Evolutionary conservation across 2,329 filamentous ascomycete genomes (phyloP), one percentile per base, ranked within the genome.

Genomic region (Pseudogymnoascus sp.): DNA sequence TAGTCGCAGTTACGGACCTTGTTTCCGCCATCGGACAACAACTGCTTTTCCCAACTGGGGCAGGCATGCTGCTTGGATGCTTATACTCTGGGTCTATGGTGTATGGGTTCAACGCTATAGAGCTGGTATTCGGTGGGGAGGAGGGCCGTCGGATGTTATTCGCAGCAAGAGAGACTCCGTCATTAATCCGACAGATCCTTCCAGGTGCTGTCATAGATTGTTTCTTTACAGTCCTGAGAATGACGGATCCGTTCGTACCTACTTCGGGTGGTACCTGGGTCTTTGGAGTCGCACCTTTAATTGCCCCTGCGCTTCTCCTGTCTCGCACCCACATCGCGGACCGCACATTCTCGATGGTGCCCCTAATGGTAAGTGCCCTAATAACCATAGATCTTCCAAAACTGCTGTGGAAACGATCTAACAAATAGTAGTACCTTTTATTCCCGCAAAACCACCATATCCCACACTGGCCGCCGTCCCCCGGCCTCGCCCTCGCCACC

Each of bases 291-390:
- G 73, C 91, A 3, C 85, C 88, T 1, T 77, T 90, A 5, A 88
- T 93, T 64, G 88, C 86, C 0, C 79, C 88, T 9, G 80, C 85
- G 1, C 78, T 93, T 7, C 79, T 91, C 9, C 79, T 88, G n/a
- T 87, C 87, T 18, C 80, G 89, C 36, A 85, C 87, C 25, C 80
- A 78, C 1, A 78, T 88, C 59, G 83, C 84, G 31, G 88, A 91
- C 59, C 65, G 65, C 43, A 62, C 66, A 3, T 72, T 72, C 62
- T 65, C 74, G 1, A 60, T 76, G 14, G 64, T 75, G 6, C 71
- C 77, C 28, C 71, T 76, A 34, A 63, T 68, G 40, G 72, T 73
- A 69, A 66, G 71, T 16, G 81, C 84, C 18, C 77, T 88, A 16
- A 86, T 86, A 0, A 79, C 89, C 63, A 72, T 82, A 40, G 28